Evolutionary conservation across 1,139 yeast genomes (phyloP).

Genomic region (Hansenula sp.): DNA sequence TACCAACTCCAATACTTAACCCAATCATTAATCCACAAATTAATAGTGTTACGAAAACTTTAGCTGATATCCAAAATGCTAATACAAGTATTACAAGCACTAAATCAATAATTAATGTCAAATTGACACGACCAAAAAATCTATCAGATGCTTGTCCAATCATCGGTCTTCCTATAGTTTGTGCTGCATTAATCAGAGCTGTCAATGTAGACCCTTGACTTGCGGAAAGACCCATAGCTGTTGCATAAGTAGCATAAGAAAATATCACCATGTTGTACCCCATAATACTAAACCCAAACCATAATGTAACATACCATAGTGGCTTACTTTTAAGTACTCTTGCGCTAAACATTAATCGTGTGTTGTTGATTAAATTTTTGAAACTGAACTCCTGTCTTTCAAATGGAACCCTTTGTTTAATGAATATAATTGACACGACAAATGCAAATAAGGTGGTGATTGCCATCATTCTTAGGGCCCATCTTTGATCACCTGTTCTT

Average conservation of each 20-base stretch:
- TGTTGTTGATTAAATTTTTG: conserved; percentile 6
- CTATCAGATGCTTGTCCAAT: conserved; percentile 56
- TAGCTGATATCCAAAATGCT: conserved; percentile 53
- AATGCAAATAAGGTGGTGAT: conserved; percentile 34
- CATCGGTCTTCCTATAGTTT: conserved; percentile 60
- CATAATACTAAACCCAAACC: conserved; percentile 53
- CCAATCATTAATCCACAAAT: conserved; percentile 55
- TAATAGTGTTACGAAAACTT: conserved; percentile 44
- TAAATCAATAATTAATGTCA: conserved; percentile 31
- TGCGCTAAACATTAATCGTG: conserved; percentile 10
- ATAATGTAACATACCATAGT: conserved; percentile 34
- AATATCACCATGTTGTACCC: conserved; percentile 60
- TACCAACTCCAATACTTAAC: conserved; percentile 55
- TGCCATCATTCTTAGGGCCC: conserved; percentile 66
- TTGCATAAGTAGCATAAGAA: conserved; percentile 58
- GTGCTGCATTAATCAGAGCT: conserved; percentile 60
- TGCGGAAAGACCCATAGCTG: conserved; percentile 50
- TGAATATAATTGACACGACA: conserved; percentile 33
- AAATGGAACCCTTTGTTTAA: conserved; percentile 31
- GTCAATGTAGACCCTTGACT: conserved; percentile 57
- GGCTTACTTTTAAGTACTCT: conserved; percentile 7
- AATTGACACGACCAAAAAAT: conserved; percentile 50
- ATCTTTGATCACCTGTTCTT: conserved; percentile 51
- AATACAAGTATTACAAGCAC: conserved; percentile 26
- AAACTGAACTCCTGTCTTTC: conserved; percentile 15